Base-by-base conservation (phyloP, 805 yeast genomes). In the Candida gorgasii region DNA sequence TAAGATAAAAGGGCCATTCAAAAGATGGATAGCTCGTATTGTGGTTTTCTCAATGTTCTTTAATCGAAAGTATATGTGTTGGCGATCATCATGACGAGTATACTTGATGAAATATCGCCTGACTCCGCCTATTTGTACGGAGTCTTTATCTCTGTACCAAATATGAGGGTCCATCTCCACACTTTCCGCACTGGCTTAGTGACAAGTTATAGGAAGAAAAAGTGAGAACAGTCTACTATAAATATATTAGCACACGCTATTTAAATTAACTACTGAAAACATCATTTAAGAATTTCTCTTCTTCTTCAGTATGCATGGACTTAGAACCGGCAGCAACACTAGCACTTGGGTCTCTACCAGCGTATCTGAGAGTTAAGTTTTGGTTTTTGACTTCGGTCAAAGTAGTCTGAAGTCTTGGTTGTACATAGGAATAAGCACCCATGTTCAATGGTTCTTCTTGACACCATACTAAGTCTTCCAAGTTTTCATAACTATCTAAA, bases 361-460 rank as follows among this genome's bases (percentile, higher is more conserved):
- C 95, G 63, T 87, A 93, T 70, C 97, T 83, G 47, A 86, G 62
- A 14, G 60, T 59, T 53, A 69, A 58, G 54, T 73, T 82, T 57
- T 77, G 70, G 72, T 85, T 84, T 39, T 81, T 79, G 47, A 96
- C 84, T 72, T 89, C 89, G 53, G 75, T 76, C 67, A 92, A 67
- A 31, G 84, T 76, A 35, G 95, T 86, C 47, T 73, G 71, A 42
- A 93, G 67, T 73, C 99, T 86, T 65, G 97, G 99, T 47, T 78
- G 72, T 43, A 76, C 92, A 60, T 61, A 89, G 17, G 84, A 61
- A 86, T 85, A 89, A 35, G 87, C 73, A 69, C 99, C 99, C 83
- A 92, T 92, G 76, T 93, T 93, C 72, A 93, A 77, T 58, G 98
- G 98, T 78, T 93, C 99, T 73, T 93, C 99, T 76, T 93, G 99